Percentiles rank a stretch among this genome's conserved stretches.
Evolutionary conservation across 2,329 filamentous ascomycete species (phyloP).

Genomic region (Pseudogymnoascus sp.): DNA sequence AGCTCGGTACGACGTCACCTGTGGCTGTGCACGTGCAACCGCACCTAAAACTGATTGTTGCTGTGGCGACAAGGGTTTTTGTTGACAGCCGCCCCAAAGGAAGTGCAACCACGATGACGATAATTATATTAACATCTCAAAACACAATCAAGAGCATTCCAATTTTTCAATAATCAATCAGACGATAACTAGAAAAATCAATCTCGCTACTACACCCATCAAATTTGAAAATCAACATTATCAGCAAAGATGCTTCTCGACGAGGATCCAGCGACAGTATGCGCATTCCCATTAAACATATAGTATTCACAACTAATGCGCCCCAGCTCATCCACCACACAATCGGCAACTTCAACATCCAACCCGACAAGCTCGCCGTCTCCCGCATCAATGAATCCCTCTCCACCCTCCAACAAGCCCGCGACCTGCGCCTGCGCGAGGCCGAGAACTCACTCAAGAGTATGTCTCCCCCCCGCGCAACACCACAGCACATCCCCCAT

Average conservation of each 20-base stretch:
- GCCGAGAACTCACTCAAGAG: conserved; percentile 61
- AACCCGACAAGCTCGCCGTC: conserved; percentile 78
- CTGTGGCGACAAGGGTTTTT: conserved; percentile 10
- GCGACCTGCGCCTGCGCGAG: conserved; percentile 68
- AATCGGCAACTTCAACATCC: conserved; percentile 90
- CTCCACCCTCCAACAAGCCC: conserved; percentile 74
- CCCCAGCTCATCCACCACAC: conserved; percentile 82
- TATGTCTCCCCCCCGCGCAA: conserved; percentile 28
- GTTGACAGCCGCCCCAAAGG: neutral
- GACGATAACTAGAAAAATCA: neutral
- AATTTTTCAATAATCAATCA: neutral
- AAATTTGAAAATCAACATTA: neutral
- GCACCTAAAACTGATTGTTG: conserved; percentile 13
- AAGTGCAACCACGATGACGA: conserved; percentile 3
- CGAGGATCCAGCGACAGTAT: conserved; percentile 81
- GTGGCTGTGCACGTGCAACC: conserved; percentile 15
- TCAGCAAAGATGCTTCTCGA: conserved; percentile 75
- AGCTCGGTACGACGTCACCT: conserved; percentile 15
- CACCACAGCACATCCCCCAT: neutral
- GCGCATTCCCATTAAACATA: conserved; percentile 26
- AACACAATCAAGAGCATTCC: neutral
- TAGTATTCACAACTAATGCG: conserved; percentile 13
- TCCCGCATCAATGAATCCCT: conserved; percentile 79
- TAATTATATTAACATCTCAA: neutral
- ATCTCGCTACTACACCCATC: neutral